phyloP scores from a whole-genome alignment of 495 filamentous ascomycete genomes.

The Podospora pseudoanserina region DNA sequence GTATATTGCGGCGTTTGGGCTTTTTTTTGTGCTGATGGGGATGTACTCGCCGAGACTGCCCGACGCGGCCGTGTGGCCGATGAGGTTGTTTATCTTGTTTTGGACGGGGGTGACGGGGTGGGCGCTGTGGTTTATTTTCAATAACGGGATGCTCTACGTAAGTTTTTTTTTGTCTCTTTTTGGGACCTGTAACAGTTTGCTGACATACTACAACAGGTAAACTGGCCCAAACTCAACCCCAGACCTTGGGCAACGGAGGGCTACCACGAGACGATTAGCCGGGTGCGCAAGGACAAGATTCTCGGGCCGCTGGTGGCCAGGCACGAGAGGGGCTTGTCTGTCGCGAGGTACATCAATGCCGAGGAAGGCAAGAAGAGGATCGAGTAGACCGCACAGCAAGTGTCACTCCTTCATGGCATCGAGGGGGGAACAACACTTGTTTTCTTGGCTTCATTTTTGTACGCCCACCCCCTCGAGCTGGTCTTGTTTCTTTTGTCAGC shows the following conservation, averaged over 20 bases:
- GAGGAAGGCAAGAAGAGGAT: constrained; percentile 98
- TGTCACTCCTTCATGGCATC: not conserved
- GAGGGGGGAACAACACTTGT: not conserved
- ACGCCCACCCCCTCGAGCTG: not conserved
- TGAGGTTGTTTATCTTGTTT: constrained; percentile 72
- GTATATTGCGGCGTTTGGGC: constrained; percentile 79
- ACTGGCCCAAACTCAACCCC: constrained; percentile 94
- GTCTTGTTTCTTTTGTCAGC: not conserved
- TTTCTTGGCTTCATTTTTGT: not conserved
- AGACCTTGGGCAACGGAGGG: constrained; percentile 80
- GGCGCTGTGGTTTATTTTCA: constrained; percentile 68
- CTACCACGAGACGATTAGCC: constrained; percentile 78
- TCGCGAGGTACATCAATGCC: constrained; percentile 69
- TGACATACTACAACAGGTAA: constrained; percentile 59
- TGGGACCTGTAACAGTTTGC: not conserved
- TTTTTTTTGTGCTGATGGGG: constrained; percentile 83
- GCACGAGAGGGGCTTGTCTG: constrained; percentile 75
- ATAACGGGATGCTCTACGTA: constrained; percentile 89
- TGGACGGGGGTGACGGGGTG: constrained; percentile 67
- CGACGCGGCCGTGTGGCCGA: constrained; percentile 67
- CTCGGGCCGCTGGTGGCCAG: constrained; percentile 67
- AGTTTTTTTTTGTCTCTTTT: constrained; percentile 36
- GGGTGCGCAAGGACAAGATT: constrained; percentile 70
- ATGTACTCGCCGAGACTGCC: constrained; percentile 65
- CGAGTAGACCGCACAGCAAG: constrained; percentile 49